A percentile compares a stretch with the other conserved stretches of the same genome.
Evolutionary conservation across 257 asterid genomes (phyloP).

Genomic region (Salvia rosmarinus): DNA sequence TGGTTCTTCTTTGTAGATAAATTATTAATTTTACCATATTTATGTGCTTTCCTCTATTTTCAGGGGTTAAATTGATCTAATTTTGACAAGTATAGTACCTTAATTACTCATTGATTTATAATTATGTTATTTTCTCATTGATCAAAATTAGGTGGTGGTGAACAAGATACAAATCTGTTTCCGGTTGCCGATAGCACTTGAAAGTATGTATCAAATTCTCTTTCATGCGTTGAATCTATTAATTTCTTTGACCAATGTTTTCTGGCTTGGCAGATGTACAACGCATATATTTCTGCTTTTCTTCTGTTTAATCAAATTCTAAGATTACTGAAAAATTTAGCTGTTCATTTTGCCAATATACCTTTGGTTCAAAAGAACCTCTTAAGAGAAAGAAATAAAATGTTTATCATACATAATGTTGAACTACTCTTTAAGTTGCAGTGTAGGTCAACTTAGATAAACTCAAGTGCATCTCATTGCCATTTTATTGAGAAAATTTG

Average conservation of each 20-base stretch:
- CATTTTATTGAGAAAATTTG: neutral
- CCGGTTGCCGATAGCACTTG: constrained; percentile 93
- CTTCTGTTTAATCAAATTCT: constrained; percentile 18
- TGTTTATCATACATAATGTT: constrained; percentile 8
- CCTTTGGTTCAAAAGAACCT: neutral
- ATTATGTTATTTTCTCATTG: constrained; percentile 22
- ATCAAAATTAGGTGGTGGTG: constrained; percentile 58
- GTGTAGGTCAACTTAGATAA: constrained; percentile 3
- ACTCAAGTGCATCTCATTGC: neutral
- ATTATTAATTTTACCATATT: constrained; percentile 6
- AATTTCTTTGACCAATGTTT: neutral
- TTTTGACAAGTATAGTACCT: constrained; percentile 22
- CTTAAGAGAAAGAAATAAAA: neutral
- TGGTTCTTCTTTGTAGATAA: constrained; percentile 10
- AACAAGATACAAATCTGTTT: constrained; percentile 71
- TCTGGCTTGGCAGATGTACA: constrained; percentile 26
- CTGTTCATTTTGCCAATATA: neutral
- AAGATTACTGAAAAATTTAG: neutral
- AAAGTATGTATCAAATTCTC: constrained; percentile 48
- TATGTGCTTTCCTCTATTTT: neutral
- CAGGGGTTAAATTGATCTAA: neutral
- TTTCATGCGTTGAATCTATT: constrained; percentile 27
- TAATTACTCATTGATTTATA: constrained; percentile 10
- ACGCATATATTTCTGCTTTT: constrained; percentile 8
- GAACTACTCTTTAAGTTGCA: constrained; percentile 18